Evolutionary conservation across 768 basidiomycete genomes (phyloP), one percentile per base, ranked within the genome.

Genomic region (Tephrocybe sp.): DNA sequence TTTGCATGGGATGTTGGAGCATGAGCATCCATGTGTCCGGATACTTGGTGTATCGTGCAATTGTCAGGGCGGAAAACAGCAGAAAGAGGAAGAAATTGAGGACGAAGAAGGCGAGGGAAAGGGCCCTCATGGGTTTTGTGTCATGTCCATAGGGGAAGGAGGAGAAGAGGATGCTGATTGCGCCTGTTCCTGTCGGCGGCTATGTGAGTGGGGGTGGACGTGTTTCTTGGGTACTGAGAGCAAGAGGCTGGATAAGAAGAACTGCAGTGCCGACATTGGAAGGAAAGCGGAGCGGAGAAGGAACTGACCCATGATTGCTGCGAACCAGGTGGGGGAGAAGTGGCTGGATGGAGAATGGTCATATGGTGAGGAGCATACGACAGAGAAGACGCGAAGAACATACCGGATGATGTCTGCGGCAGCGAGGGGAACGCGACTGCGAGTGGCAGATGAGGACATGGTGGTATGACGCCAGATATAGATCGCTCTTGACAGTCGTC

Each of bases 111-210:
- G 60, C 39, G 51, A 57, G 45, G 43, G 57, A 49, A 54, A 62
- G 17, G 47, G 58, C 63, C 43, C 68, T 66, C 68, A 82, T 73
- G n/a, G 70, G 56, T 10, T 56, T 52, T 3, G 76, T 73, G 26
- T 68, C 64, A 30, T 59, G 61, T 2, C 73, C 78, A 58, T 85
- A 87, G 0, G 84, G 86, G 59, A 83, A 84, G 9, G 61, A 71
- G 33, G 75, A 68, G 60, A 85, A 80, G 28, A 88, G 72, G 32
- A 76, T 73, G 54, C 81, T 80, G 12, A 86, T 68, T 24, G 72
- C 65, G n/a, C 77, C 77, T 28, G 77, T 78, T 20, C 75, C 77
- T 77, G 47, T 10, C 14, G 34, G 15, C 18, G 48, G 36, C 32
- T 43, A 25, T 34, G 47, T 56, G 45, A 50, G 44, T 20, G 42